A percentile compares a stretch with the other conserved stretches of the same genome.
These are phyloP conservation scores for Gossypium ekmanianum DNA, from an alignment of 345 rosid species.

Conservation along the genomic window DNA sequence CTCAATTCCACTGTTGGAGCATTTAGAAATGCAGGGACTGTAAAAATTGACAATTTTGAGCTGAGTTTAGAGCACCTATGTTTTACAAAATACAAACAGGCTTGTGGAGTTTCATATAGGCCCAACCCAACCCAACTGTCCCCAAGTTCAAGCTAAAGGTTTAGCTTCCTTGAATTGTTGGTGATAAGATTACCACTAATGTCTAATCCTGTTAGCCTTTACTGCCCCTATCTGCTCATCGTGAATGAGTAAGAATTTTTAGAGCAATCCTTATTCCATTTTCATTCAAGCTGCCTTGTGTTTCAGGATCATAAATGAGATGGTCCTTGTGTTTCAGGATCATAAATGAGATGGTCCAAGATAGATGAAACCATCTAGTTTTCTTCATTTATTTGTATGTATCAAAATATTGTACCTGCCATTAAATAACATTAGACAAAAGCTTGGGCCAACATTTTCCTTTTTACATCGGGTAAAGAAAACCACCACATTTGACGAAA, in stretches of 20 bases:
- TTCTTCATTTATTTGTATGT: background rate
- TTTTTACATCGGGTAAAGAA: background rate
- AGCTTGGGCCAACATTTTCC: background rate
- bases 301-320: background rate
- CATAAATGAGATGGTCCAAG: background rate
- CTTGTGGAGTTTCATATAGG: background rate
- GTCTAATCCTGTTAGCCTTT: background rate
- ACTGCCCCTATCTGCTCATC: background rate
- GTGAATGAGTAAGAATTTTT: background rate
- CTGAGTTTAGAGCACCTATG: too few relatives aligned
- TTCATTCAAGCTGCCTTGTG: background rate
- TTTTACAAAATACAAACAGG: too few relatives aligned
- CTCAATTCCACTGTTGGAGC: conserved; percentile 97
- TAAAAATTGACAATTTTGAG: conserved; percentile 74
- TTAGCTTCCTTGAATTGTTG: background rate
- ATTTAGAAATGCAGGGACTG: conserved; percentile 94
- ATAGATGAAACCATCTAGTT: background rate
- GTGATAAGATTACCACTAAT: background rate
- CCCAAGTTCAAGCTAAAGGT: background rate
- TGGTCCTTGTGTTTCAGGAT: background rate
- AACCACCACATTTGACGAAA: too few relatives aligned
- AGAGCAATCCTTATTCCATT: background rate
- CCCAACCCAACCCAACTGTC: background rate
- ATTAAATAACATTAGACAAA: background rate
- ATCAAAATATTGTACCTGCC: background rate